Evolutionary conservation across 257 asterid genomes (phyloP), one percentile per base, ranked within the genome.

Genomic region (Coffea canephora): DNA sequence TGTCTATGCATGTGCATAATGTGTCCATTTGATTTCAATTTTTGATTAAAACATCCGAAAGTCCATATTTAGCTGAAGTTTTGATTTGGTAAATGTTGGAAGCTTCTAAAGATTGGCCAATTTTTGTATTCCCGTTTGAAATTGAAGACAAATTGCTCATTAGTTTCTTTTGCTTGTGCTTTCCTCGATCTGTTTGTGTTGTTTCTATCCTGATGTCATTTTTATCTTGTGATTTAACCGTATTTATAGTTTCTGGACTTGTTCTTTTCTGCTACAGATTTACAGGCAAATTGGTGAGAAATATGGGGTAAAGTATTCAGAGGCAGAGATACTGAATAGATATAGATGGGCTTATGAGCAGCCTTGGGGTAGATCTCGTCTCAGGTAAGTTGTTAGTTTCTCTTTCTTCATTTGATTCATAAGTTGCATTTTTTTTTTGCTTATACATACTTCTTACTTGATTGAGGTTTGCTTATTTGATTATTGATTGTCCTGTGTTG

Each of bases 311-410:
- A 84, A 90, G 74, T 94, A 88, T 85, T 94, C 99, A 4, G 98
- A 96, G 87, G 64, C 55, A 39, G 99, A 96, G 91, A 94, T 96
- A 83, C 72, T 96, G 77, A 82, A 84, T 75, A 85, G 97, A 89
- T 96, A 96, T 78, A 85, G 99, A 82, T 78, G 92, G 91, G 97
- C 99, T 82, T 96, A 96, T 74, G 99, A 76, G 89, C 97, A 94
- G 86, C 98, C 98, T 48, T 96, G 99, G 99, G 93, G 91, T 68
- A 86, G 89, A 91, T 96, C 99, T 50, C 93, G 98, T 77, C 97
- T 92, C 85, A 96, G 98, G 99, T 96, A 73, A 83, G 77, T 72
- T 76, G 75, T 84, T 77, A 73, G 75, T 84, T 77, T 73, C 25
- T 55, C 18, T 80, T 79, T 11, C 70, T 43, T 8, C 21, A 3